Evolutionary conservation across 2,329 filamentous ascomycete genomes (phyloP).

Genomic region (Elsinoe perseae): DNA sequence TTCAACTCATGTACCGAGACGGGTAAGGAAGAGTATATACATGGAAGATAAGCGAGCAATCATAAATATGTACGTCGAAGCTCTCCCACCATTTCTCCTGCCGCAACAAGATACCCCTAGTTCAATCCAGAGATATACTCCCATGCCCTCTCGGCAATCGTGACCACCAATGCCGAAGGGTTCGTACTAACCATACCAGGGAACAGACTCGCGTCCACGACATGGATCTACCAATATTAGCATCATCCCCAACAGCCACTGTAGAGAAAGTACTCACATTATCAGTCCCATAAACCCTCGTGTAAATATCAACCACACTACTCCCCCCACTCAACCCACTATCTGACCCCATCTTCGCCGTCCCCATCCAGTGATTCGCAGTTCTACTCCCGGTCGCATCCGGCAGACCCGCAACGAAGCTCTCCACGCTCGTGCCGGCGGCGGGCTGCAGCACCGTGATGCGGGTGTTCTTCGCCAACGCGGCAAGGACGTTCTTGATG

Average conservation of each 20-base stretch:
- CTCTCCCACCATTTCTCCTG: neutral
- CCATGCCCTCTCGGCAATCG: slow-evolving; percentile 55
- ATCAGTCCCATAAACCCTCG: slow-evolving; percentile 52
- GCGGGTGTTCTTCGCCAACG: slow-evolving; percentile 46
- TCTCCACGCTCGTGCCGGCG: slow-evolving; percentile 44
- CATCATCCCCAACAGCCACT: neutral
- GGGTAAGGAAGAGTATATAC: neutral
- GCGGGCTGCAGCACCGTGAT: slow-evolving; percentile 52
- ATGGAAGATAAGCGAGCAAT: neutral
- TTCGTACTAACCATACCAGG: slow-evolving; percentile 64
- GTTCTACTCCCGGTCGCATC: slow-evolving; percentile 30
- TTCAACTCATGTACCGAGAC: no score
- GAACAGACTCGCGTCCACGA: slow-evolving; percentile 62
- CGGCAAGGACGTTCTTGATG: slow-evolving; percentile 52
- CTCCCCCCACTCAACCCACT: slow-evolving; percentile 37
- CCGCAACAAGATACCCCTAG: neutral
- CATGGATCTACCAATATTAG: slow-evolving; percentile 40
- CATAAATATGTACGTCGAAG: neutral
- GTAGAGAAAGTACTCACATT: slow-evolving; percentile 34
- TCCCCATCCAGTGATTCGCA: slow-evolving; percentile 43
- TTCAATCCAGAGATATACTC: slow-evolving; percentile 35
- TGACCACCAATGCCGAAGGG: slow-evolving; percentile 57
- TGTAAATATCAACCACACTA: slow-evolving; percentile 44
- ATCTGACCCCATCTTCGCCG: slow-evolving; percentile 36
- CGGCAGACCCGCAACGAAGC: slow-evolving; percentile 44